phyloP scores from a whole-genome alignment of 495 filamentous ascomycete genomes.

The Neurospora sublineolata region DNA sequence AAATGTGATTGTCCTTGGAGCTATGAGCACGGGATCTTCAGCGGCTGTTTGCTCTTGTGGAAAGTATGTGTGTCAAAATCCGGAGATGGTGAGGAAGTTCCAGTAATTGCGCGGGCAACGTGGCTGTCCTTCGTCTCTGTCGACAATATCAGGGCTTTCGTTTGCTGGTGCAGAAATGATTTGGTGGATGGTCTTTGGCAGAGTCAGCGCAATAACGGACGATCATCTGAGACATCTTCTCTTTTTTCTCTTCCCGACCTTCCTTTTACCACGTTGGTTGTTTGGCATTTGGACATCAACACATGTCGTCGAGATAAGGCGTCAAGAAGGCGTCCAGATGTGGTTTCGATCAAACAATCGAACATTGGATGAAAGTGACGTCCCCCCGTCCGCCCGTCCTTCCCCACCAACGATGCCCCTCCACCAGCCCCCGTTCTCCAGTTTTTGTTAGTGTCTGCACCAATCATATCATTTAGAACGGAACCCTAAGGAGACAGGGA shows the following conservation, averaged over 20 bases:
- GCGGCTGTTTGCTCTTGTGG: not conserved
- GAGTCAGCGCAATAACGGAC: not conserved
- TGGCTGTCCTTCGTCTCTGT: not conserved
- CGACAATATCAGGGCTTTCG: not conserved
- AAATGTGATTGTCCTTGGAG: not conserved
- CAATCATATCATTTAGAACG: not conserved
- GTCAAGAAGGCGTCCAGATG: not conserved
- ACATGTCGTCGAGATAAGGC: not conserved
- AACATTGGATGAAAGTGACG: not conserved
- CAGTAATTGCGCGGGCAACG: not conserved
- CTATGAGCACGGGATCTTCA: not conserved
- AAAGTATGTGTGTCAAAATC: not conserved
- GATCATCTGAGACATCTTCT: not conserved
- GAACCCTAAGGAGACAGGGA: not conserved
- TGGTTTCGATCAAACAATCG: not conserved
- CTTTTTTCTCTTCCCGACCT: not conserved
- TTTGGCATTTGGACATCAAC: not conserved
- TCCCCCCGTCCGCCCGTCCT: not conserved
- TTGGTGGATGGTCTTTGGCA: not conserved
- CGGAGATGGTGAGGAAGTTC: not conserved
- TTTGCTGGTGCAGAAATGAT: not conserved
- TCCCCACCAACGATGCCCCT: not conserved
- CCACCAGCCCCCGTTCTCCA: not conserved
- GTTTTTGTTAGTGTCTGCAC: not conserved
- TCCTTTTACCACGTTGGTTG: not conserved